Percentiles rank a stretch among this genome's conserved stretches.
Conservation (phyloP, 2,329 filamentous ascomycete genomes). For the Chalaropsis thielavioides region DNA sequence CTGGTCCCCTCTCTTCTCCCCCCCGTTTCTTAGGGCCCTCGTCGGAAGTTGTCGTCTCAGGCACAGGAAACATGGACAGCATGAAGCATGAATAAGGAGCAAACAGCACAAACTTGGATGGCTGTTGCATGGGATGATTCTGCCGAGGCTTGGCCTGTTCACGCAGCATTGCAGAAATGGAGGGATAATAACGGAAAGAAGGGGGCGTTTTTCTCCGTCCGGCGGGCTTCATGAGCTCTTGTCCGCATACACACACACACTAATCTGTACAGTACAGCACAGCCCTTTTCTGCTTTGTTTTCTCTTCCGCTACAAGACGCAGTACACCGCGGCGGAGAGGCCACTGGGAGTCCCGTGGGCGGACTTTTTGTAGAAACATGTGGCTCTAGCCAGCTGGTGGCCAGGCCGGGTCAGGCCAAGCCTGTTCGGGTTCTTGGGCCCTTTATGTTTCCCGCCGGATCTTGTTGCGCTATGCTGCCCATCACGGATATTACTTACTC, state of each 20-base stretch:
- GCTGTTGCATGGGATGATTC: conserved; percentile 1
- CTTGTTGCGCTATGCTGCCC: not conserved
- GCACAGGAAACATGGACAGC: not conserved
- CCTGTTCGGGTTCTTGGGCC: not conserved
- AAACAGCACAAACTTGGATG: not conserved
- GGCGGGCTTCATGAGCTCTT: not conserved
- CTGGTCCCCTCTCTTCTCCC: not conserved
- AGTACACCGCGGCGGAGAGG: not conserved
- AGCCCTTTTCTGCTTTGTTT: not conserved
- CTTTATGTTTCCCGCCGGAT: not conserved
- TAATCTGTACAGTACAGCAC: not conserved
- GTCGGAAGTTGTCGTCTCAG: not conserved
- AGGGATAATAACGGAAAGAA: not conserved
- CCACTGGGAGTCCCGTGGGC: not conserved
- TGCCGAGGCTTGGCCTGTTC: not conserved
- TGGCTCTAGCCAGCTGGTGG: not conserved
- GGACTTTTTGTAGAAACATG: conserved; percentile 1
- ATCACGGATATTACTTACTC: not conserved
- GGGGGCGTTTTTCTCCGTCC: not conserved
- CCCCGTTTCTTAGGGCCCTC: not conserved
- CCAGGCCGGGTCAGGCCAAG: not conserved
- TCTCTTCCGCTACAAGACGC: not conserved
- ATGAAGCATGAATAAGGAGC: not conserved
- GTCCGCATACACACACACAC: not conserved
- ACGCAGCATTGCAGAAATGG: not conserved